These are phyloP conservation scores for Mucor piriformis DNA, from an alignment of 371 early-diverging fungal species.

Conservation along the genomic window DNA sequence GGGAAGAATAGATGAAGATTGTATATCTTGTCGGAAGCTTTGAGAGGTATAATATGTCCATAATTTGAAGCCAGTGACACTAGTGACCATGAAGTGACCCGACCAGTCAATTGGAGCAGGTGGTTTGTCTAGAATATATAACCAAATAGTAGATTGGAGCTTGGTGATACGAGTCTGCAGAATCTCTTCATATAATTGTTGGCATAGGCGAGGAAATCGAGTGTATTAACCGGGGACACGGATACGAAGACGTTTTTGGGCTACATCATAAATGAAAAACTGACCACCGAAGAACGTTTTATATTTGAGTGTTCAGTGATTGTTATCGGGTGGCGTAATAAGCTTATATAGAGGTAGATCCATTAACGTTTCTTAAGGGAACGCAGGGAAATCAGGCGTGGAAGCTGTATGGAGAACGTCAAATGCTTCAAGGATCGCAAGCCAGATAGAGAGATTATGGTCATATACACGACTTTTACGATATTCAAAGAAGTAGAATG, in stretches of 20 bases:
- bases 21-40: too few relatives aligned
- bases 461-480: background rate
- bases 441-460: background rate
- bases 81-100: background rate
- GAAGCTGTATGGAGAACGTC: background rate
- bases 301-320: background rate
- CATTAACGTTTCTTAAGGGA: background rate
- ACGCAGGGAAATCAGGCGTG: background rate
- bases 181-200: background rate
- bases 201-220: background rate
- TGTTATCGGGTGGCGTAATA: background rate
- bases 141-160: too few relatives aligned
- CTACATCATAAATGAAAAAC: background rate
- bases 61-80: background rate
- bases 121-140: too few relatives aligned
- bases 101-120: background rate
- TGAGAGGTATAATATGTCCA: background rate
- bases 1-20: too few relatives aligned
- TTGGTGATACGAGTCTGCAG: background rate
- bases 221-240: background rate
- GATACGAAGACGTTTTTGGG: background rate
- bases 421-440: background rate
- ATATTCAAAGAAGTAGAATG: background rate
- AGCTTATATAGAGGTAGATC: background rate
- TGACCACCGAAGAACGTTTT: background rate